These are phyloP conservation scores for Termitomyces sp. DNA, from an alignment of 768 basidiomycete genomes.

Conservation along the genomic window DNA sequence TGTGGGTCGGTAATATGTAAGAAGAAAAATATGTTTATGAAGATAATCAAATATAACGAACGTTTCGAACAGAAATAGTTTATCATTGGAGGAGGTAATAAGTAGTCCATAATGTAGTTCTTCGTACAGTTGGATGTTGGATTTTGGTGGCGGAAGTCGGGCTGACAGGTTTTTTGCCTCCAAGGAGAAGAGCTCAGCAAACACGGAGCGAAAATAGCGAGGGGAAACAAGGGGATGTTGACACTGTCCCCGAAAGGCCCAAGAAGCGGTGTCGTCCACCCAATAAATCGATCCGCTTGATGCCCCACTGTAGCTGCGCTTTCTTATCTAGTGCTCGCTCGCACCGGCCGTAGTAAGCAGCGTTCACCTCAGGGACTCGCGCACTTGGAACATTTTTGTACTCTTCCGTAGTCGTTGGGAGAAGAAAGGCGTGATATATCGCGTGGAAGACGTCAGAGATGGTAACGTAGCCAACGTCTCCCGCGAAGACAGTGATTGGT, in stretches of 20 bases:
- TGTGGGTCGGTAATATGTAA: background rate
- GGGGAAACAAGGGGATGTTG: background rate
- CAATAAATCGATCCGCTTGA: conserved; percentile 57
- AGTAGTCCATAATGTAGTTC: conserved; percentile 14
- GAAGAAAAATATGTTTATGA: background rate
- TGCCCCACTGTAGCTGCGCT: conserved; percentile 41
- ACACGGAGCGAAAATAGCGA: background rate
- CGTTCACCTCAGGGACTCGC: conserved; percentile 31
- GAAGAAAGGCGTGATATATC: conserved; percentile 45
- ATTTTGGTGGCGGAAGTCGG: background rate
- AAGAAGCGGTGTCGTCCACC: conserved; percentile 42
- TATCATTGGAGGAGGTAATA: background rate
- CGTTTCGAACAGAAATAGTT: background rate
- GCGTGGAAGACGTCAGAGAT: conserved; percentile 48
- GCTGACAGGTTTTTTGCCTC: background rate
- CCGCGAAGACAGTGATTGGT: conserved; percentile 31
- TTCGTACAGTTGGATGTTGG: background rate
- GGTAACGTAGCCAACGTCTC: conserved; percentile 30
- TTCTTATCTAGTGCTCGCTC: conserved; percentile 24
- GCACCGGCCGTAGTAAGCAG: conserved; percentile 44
- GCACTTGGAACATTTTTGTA: conserved; percentile 35
- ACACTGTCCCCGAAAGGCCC: conserved; percentile 44
- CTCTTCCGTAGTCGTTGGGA: conserved; percentile 40
- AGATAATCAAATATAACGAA: background rate
- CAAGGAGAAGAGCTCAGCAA: background rate